These are phyloP conservation scores for Camellia lanceoleosa DNA, from an alignment of 148 eudicot species.

Conservation along the genomic window DNA sequence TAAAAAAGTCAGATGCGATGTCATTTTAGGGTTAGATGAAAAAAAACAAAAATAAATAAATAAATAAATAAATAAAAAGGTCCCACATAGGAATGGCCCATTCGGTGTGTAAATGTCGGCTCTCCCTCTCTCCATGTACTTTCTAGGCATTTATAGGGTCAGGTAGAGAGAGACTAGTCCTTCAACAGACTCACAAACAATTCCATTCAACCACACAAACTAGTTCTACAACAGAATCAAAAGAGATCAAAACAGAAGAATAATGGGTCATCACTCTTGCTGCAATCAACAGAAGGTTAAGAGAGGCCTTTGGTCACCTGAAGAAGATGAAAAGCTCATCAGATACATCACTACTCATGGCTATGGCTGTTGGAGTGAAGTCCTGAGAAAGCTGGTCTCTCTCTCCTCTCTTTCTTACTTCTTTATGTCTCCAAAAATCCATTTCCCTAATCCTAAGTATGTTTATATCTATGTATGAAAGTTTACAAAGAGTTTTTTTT, in stretches of 20 bases:
- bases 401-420: neutral
- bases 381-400: conserved; percentile 82
- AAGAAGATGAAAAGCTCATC: conserved; percentile 85
- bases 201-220: neutral
- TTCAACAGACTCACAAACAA: neutral
- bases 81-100: neutral
- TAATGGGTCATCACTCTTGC: conserved; percentile 90
- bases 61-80: neutral
- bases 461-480: no score
- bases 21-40: conserved; percentile 52
- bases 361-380: conserved; percentile 98
- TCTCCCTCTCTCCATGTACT: neutral
- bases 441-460: no score
- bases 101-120: conserved; percentile 7
- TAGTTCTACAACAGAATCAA: neutral
- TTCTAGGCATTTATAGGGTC: neutral
- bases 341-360: conserved; percentile 78
- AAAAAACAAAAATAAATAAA: neutral
- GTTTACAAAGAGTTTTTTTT: no score
- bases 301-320: conserved; percentile 95
- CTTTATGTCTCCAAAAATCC: neutral
- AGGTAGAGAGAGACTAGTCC: neutral
- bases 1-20: conserved; percentile 28
- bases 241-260: neutral
- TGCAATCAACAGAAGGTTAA: conserved; percentile 97